phyloP scores from a whole-genome alignment of 305 asterid species.

The Salvia sclarea region DNA sequence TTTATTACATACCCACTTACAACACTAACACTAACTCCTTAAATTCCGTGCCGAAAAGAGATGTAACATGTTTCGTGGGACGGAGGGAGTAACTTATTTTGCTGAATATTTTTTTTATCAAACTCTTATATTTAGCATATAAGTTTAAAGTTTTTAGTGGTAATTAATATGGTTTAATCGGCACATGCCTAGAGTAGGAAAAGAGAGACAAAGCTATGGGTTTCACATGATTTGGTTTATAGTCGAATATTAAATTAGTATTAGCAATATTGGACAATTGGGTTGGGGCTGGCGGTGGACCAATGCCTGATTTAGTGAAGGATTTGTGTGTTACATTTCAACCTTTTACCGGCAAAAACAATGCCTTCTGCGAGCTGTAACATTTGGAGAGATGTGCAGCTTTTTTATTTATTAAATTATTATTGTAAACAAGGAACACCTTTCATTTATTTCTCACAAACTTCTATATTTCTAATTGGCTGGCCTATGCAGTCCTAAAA shows the following conservation, averaged over 20 bases:
- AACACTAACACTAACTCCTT: no score
- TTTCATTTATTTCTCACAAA: background rate
- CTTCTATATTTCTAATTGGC: background rate
- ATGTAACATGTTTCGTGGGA: no score
- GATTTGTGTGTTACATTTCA: background rate
- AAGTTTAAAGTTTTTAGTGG: no score
- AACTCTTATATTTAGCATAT: no score
- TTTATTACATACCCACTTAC: no score
- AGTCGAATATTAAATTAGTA: background rate
- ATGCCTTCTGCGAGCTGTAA: conserved; percentile 6
- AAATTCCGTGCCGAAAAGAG: no score
- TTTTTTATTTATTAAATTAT: background rate
- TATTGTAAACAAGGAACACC: background rate
- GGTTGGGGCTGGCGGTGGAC: conserved; percentile 11
- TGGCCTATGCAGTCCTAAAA: no score
- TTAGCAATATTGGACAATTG: conserved; percentile 21
- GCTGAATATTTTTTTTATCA: no score
- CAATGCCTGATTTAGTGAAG: background rate
- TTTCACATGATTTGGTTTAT: conserved; percentile 29
- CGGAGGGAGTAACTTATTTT: no score
- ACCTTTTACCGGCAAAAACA: conserved; percentile 19
- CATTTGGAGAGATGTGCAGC: conserved; percentile 1
- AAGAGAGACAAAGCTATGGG: conserved; percentile 28
- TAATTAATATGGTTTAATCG: background rate
- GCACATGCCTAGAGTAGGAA: conserved; percentile 32